Evolutionary conservation across 2,329 filamentous ascomycete species (phyloP), one percentile per base, ranked within the genome.

Genomic region (Stromatinia cepivora): DNA sequence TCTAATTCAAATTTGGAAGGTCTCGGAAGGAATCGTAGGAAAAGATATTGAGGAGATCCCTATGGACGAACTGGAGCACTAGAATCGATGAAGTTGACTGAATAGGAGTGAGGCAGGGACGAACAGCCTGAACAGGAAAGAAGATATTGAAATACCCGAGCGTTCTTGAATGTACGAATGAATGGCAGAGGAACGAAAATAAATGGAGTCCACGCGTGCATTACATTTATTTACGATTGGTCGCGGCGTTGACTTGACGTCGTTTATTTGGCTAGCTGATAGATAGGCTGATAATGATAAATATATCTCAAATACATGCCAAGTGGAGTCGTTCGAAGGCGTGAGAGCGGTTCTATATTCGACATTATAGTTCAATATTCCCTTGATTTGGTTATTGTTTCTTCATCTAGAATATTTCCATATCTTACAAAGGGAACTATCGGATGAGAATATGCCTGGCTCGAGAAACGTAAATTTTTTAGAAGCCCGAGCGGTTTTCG

Each of bases 1-100:
- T 78, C 84, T 98, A 74, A 86, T 99, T 72, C 95, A 99, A 81
- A 92, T 97, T 75, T 98, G 92, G 92, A 94, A 92, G 81, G 91
- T 93, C 31, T 89, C 92, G 5, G 90, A 93, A 77, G 88, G 91
- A 2, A 94, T 95, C 78, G 91, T 94, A 48, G 90, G 89, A 73
- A 90, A 89, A 75, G 91, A 94, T 77, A 84, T 92, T 72, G 87
- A 88, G 52, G 91, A 94, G 76, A 84, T 94, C 75, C 88, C 90
- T 17, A 86, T 91, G 71, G 89, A 93, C 77, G 92, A 94, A 81
- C 83, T 95, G 78, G 91, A 92, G 80, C 84, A 84, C 78, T 88
- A 69, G 71, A 61, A 7, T 52, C 42, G 34, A 39, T 54, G 34
- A 34, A 31, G 46, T 39, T 17, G 15, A 64, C 9, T 13, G 11